Percentiles rank a stretch among this genome's conserved stretches.
phyloP scores from a whole-genome alignment of 345 rosid species.

The Nephelium lappaceum region DNA sequence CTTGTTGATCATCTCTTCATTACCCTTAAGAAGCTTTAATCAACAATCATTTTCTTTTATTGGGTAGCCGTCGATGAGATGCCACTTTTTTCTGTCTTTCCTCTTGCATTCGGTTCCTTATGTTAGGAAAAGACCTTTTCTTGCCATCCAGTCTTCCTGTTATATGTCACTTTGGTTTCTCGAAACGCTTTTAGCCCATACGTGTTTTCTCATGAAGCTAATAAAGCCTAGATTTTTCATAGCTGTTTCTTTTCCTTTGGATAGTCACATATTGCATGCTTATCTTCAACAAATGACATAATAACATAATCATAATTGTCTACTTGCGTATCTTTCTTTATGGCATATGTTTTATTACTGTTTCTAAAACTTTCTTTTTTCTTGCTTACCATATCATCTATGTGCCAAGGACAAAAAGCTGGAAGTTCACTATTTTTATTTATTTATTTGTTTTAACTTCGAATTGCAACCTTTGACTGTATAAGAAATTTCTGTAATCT shows the following conservation, averaged over 20 bases:
- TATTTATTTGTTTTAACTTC: neutral
- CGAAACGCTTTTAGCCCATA: neutral
- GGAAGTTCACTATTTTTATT: neutral
- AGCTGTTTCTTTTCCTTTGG: neutral
- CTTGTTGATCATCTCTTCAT: neutral
- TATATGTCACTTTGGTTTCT: neutral
- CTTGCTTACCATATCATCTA: neutral
- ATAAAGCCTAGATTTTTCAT: neutral
- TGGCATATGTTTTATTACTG: neutral
- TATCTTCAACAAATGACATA: neutral
- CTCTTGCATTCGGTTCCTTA: neutral
- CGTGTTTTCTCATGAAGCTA: neutral
- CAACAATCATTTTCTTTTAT: neutral
- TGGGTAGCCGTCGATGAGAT: neutral
- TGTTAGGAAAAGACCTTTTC: neutral
- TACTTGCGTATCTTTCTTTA: neutral
- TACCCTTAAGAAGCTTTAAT: neutral
- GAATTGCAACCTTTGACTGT: neutral
- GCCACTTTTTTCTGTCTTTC: neutral
- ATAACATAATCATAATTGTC: neutral
- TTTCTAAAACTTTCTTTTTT: neutral
- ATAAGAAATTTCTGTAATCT: neutral
- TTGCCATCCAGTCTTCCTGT: neutral
- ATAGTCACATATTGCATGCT: neutral
- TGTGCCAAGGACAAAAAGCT: neutral